Base-by-base conservation (phyloP, 2,329 filamentous ascomycete species). In the Phoma sp. region DNA sequence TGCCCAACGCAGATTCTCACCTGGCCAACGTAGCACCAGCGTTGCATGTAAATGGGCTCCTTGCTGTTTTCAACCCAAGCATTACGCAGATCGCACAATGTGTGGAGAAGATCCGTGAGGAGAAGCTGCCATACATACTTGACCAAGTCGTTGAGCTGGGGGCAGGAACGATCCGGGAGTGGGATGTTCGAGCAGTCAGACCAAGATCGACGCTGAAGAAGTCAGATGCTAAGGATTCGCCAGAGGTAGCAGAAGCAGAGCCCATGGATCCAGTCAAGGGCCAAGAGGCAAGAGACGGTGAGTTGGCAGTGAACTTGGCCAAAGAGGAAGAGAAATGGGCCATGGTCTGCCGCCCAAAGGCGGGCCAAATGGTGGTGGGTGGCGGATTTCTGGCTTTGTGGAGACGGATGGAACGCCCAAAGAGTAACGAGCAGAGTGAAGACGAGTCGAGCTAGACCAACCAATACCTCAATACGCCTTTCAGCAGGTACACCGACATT, bases 21-120 rank as follows among this genome's bases (percentile, higher is more conserved):
- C 58, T 86, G 15, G 74, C 76, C 1, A 76, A 77, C 24, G 78
- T 88, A 21, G 76, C 82, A 5, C 69, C 79, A n/a, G 84, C 86
- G 13, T 74, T 95, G 48, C 84, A 83, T 35, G 80, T 83, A 1
- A 84, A 89, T 65, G 90, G 87, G 0, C 77, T 84, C 8, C 77
- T 94, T 29, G 79, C 89, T 13, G 81, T 92, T 1, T 95, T 92
- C 76, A 87, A 86, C 61, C 91, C 91, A 0, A 91, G 86, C 64
- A 86, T 95, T 55, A 92, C 90, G 9, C 91, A 94, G 72, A 88
- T 94, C 51, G 85, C 82, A 36, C 82, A 86, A 5, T 89, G 88
- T 55, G 78, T 88, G 25, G 76, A 82, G 40, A 72, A 78, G 35
- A 82, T 86, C 29, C 82, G 81, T 53, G 75, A 81, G 25, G 76